Conservation (phyloP, 345 rosid genomes). For the Acer campestre region DNA sequence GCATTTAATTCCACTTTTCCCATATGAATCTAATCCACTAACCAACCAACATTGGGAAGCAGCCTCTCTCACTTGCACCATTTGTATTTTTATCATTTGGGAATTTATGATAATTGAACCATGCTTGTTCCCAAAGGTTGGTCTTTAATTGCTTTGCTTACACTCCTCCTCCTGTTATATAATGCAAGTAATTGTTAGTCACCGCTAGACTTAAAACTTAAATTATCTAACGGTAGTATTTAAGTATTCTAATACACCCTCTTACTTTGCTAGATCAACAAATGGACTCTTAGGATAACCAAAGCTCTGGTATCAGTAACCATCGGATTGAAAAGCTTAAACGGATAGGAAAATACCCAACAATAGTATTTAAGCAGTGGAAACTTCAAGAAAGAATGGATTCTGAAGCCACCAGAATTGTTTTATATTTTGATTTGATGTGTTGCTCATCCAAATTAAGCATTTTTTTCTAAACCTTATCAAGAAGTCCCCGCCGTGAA, state of each 20-base stretch:
- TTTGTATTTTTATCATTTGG: slow-evolving; percentile 21
- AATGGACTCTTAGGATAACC: too few species aligned
- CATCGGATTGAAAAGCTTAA: neutral
- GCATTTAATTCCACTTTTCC: slow-evolving; percentile 27
- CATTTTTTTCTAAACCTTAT: neutral
- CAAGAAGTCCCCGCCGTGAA: neutral
- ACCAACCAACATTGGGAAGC: slow-evolving; percentile 8
- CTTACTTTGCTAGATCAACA: too few species aligned
- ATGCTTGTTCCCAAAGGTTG: slow-evolving; percentile 32
- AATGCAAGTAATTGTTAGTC: too few species aligned
- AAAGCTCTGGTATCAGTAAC: neutral
- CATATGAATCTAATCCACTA: slow-evolving; percentile 29
- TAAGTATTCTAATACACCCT: neutral
- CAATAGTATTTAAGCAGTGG: neutral
- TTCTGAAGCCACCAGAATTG: neutral
- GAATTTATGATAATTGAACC: slow-evolving; percentile 22
- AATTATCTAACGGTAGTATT: too few species aligned
- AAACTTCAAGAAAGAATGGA: neutral
- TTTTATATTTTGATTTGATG: slow-evolving; percentile 2
- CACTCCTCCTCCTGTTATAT: slow-evolving; percentile 13
- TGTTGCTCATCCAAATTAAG: neutral
- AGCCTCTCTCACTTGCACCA: slow-evolving; percentile 23
- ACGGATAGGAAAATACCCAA: too few species aligned
- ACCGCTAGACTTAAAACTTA: too few species aligned
- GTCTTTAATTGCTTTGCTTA: slow-evolving; percentile 32